Conservation (phyloP, 2,329 filamentous ascomycete genomes). For the Clathrospora elynae region DNA sequence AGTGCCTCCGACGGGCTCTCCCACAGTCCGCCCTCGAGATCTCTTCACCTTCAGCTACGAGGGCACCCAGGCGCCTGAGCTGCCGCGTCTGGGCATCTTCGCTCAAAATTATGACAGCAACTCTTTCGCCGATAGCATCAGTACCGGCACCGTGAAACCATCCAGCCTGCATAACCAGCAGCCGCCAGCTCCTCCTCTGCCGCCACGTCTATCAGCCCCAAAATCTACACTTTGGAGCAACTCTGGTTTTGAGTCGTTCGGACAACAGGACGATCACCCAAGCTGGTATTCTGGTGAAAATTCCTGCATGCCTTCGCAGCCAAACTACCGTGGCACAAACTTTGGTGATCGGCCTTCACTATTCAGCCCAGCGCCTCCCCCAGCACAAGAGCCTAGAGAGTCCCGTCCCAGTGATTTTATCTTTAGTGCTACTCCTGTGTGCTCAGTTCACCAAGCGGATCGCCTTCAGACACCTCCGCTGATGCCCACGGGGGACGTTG, state of each 20-base stretch:
- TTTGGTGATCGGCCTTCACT: constrained; percentile 15
- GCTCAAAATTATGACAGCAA: neutral
- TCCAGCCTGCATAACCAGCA: neutral
- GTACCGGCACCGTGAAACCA: neutral
- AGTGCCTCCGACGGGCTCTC: neutral
- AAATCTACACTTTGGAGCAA: constrained; percentile 14
- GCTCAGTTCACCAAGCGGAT: constrained; percentile 4
- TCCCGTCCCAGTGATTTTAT: neutral
- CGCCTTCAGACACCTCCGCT: constrained; percentile 29
- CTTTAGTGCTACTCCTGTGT: neutral
- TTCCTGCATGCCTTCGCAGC: neutral
- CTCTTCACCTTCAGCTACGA: constrained; percentile 4
- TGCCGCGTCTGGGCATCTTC: constrained; percentile 4
- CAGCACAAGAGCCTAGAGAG: constrained; percentile 8
- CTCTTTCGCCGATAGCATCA: neutral
- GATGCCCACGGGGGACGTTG: constrained; percentile 14
- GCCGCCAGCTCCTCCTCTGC: constrained; percentile 23
- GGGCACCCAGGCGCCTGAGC: neutral
- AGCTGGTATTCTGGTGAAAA: constrained; percentile 11
- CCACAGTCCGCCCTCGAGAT: neutral
- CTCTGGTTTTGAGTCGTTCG: constrained; percentile 12
- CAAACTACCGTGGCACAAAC: constrained; percentile 14
- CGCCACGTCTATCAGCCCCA: constrained; percentile 24
- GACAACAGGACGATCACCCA: constrained; percentile 10
- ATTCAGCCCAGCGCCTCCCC: constrained; percentile 17